Percentiles rank a stretch among this genome's conserved stretches.
phyloP scores from a whole-genome alignment of 768 basidiomycete species.

The Clathrus columnatus region DNA sequence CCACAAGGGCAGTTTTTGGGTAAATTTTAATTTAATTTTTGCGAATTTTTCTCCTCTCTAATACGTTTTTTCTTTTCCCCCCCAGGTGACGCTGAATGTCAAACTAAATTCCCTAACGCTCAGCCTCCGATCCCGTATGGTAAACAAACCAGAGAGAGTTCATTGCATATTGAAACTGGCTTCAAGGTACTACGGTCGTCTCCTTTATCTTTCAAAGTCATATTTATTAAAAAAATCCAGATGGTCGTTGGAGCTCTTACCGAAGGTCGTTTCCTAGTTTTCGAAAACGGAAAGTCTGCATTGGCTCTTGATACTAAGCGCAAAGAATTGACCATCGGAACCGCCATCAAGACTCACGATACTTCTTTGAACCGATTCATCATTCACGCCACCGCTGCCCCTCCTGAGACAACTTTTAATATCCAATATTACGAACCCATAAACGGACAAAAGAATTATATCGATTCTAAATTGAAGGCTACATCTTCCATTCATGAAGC shows the following conservation, averaged over 20 bases:
- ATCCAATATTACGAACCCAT: not conserved
- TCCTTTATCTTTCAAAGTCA: not conserved
- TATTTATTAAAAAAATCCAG: not conserved
- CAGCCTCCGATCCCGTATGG: conserved; percentile 10
- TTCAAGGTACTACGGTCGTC: conserved; percentile 5
- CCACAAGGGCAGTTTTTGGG: conserved; percentile 7
- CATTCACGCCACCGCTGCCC: not conserved
- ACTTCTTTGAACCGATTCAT: not conserved
- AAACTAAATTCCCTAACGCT: conserved; percentile 3
- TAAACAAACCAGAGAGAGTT: conserved; percentile 3
- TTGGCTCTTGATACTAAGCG: not conserved
- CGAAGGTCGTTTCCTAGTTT: not conserved
- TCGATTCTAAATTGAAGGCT: not conserved
- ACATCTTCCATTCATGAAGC: not conserved
- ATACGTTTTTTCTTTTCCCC: not conserved
- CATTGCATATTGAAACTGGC: conserved; percentile 11
- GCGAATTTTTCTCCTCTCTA: not conserved
- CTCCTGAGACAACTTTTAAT: not conserved
- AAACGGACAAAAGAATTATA: not conserved
- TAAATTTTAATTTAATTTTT: not conserved
- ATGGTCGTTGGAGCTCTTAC: not conserved
- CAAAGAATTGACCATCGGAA: not conserved
- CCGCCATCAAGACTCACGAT: not conserved
- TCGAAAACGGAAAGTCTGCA: not conserved
- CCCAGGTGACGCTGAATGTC: conserved; percentile 2